Base-by-base conservation (phyloP, 179 eudicot species). In the Gypsophila paniculata region DNA sequence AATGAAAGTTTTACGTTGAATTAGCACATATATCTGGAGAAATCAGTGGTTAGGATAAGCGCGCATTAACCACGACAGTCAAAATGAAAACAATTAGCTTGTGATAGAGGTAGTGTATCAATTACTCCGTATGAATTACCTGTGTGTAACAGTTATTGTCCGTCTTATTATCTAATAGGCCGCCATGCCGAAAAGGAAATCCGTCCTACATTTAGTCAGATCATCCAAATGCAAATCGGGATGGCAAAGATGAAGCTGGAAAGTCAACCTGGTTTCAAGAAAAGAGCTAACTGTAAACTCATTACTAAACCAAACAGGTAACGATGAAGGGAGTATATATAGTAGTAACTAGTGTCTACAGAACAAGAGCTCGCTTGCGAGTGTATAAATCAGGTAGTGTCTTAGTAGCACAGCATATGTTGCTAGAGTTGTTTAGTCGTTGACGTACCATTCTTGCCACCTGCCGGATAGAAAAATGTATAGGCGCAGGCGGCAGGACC, bases 141-240 rank as follows among this genome's bases (percentile, higher is more conserved):
- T 39, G 6, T 39, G 44, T 39, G 44, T 39, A 6, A 46, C 52
- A 46, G 3, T 11, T 13, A 46, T 46, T 46, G 52, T 7, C 17
- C 14, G 15, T 52, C 29, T 67, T 49, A 34, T 76, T 58, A 7
- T 64, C 36, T 67, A 21, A 44, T 59, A 76, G 77, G 52, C 34
- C 17, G 54, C 32, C 70, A 70, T 44, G 73, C 70, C 52, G 70
- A 67, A 12, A 75, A 54, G 46, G 46, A 58, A 29, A 70, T 52
- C 65, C 67, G 62, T 4, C 57, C 73, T 8, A 42, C 70, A 17
- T 65, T 77, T 2, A 74, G 69, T 52, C 75, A 71, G 51, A 62
- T 70, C 25, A 51, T 77, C 57, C 75, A 80, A 73, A 77, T 77
- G 75, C 80, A 77, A 44, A 73, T 61, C 57, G 72, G 65, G 77